Evolutionary conservation across 1,284 basidiomycete species (phyloP).

Genomic region (Termitomyces sp.): DNA sequence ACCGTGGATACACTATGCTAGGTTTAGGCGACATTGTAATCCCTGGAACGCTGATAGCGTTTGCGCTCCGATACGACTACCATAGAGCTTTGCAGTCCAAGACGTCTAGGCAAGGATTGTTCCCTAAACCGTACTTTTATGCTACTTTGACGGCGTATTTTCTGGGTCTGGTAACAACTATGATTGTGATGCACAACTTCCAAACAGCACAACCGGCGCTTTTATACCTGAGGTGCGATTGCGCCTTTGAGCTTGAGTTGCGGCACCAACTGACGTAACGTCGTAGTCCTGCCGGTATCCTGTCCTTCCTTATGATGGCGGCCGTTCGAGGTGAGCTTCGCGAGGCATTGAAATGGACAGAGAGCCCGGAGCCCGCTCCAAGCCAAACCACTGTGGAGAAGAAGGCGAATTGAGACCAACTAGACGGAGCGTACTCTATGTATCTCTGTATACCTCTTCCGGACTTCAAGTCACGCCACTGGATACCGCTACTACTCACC

Average conservation of each 20-base stretch:
- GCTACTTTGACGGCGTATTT: slow-evolving; percentile 74
- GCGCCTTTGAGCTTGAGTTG: neutral
- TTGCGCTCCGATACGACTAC: slow-evolving; percentile 86
- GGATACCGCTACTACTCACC: neutral
- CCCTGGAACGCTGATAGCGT: slow-evolving; percentile 85
- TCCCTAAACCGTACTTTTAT: slow-evolving; percentile 77
- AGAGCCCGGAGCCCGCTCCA: slow-evolving; percentile 32
- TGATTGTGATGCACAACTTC: slow-evolving; percentile 84
- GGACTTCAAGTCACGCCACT: neutral
- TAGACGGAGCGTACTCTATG: neutral
- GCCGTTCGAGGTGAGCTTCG: slow-evolving; percentile 51
- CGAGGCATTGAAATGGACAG: slow-evolving; percentile 63
- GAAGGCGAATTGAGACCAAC: slow-evolving; percentile 14
- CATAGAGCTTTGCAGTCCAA: slow-evolving; percentile 36
- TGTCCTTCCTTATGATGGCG: slow-evolving; percentile 55
- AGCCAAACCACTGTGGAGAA: slow-evolving; percentile 14
- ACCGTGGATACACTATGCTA: slow-evolving; percentile 81
- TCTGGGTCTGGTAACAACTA: slow-evolving; percentile 74
- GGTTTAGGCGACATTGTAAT: slow-evolving; percentile 91
- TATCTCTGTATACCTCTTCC: neutral
- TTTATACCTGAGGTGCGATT: slow-evolving; percentile 79
- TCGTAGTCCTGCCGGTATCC: slow-evolving; percentile 62
- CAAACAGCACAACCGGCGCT: slow-evolving; percentile 86
- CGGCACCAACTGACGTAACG: neutral
- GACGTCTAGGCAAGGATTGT: slow-evolving; percentile 25